These are phyloP conservation scores for Fusarium sp. DNA, from an alignment of 2,329 filamentous ascomycete species.

Conservation along the genomic window DNA sequence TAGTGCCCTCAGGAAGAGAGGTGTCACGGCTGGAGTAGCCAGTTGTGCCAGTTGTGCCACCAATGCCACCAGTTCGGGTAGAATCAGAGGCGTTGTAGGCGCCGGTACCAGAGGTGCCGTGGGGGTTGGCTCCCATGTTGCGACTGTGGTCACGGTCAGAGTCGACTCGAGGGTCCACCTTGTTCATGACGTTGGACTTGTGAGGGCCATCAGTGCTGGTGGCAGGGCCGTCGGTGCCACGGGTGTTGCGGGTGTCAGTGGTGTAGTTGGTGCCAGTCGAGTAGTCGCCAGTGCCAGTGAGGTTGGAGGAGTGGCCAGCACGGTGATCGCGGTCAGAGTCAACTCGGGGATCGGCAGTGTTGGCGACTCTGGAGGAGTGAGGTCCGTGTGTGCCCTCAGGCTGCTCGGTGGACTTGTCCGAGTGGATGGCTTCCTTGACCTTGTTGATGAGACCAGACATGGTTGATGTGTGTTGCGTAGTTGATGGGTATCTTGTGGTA, in stretches of 20 bases:
- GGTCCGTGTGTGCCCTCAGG: conserved; percentile 37
- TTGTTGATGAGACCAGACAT: conserved; percentile 71
- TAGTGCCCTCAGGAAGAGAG: conserved; percentile 12
- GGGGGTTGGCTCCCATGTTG: conserved; percentile 49
- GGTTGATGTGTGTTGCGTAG: conserved; percentile 42
- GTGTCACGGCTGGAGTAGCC: neutral
- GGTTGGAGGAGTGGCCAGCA: conserved; percentile 16
- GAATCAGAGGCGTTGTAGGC: conserved; percentile 48
- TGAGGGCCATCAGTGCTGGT: conserved; percentile 57
- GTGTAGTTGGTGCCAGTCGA: neutral
- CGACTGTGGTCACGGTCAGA: conserved; percentile 59
- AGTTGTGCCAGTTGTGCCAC: neutral
- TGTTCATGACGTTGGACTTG: conserved; percentile 59
- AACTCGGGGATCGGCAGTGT: conserved; percentile 63
- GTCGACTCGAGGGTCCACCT: conserved; percentile 66
- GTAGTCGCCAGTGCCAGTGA: neutral
- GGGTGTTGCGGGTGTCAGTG: conserved; percentile 11
- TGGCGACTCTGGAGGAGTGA: conserved; percentile 46
- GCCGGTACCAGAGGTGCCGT: conserved; percentile 45
- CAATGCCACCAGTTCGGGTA: conserved; percentile 48
- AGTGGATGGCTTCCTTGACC: conserved; percentile 67
- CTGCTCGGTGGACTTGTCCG: conserved; percentile 52
- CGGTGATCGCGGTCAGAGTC: conserved; percentile 63
- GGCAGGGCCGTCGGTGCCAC: conserved; percentile 33
- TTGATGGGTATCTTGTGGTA: conserved; percentile 21